Base-by-base conservation (phyloP, 192 early-diverging fungal genomes). In the Backusella mclennaniae region DNA sequence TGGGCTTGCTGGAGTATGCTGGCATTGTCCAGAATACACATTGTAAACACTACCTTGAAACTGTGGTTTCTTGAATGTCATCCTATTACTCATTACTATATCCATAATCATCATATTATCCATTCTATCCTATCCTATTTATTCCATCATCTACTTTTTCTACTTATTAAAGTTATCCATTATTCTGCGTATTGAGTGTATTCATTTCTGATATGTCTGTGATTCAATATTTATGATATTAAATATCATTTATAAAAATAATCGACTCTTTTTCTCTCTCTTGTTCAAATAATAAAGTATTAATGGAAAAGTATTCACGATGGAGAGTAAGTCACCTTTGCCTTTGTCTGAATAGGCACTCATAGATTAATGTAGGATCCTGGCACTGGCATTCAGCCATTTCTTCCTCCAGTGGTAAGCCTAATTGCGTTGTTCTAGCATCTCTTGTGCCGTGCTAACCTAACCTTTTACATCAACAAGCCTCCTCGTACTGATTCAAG, bases 331-430 rank as follows among this genome's bases (percentile, higher is more conserved):
- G 83, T 75, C 8, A 52, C n/a, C 46, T n/a, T 44, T 69, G n/a
- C 23, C 39, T 21, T 11, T n/a, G 53, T 15, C 23, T 33, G 14
- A 49, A 4, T 6, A 15, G 38, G 38, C 4, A 6, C 19, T 21
- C 21, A 59, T 23, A 14, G 14, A 3, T 2, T 9, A 33, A 44
- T 39, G 12, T 83, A 90, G 87, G 92, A 95, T 76, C 78, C 89
- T 59, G 92, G 94, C 39, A 96, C 94, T 6, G 95, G 95, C n/a
- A 94, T 96, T 59, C 95, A 96, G 75, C 95, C 95, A 8, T 96
- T 96, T 82, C 79, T 95, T 59, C 91, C 91, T 76, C 92, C 90
- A 4, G 84, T 92, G 75, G 91, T 91, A 91, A 76, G 67, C 39
- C 4, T 6, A 3, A 41, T 15, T 39, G 33, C 33, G 33, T 33